A percentile compares a stretch with the other conserved stretches of the same genome.
phyloP scores from a whole-genome alignment of 192 early-diverging fungal genomes.

The Podochytrium sp. region DNA sequence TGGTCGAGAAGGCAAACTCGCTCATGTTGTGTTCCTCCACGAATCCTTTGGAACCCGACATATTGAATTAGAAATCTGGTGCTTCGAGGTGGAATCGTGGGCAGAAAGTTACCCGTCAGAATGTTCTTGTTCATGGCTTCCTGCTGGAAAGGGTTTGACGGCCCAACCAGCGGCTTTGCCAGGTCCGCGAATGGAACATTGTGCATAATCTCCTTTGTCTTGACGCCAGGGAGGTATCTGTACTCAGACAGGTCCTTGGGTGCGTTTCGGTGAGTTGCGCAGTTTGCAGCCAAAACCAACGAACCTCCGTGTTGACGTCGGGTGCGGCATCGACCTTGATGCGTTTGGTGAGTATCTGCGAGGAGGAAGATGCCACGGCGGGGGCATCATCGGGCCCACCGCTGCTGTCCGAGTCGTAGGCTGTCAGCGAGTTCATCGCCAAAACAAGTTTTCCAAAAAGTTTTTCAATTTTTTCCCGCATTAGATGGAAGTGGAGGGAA shows the following conservation, averaged over 20 bases:
- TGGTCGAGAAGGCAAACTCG: constrained; percentile 75
- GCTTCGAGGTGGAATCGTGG: neutral
- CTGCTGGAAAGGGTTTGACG: constrained; percentile 48
- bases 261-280: neutral
- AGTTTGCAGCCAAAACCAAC: neutral
- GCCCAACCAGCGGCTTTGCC: constrained; percentile 41
- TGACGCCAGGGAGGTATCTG: constrained; percentile 40
- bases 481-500: too few relatives aligned
- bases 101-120: constrained; percentile 41
- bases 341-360: neutral
- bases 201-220: constrained; percentile 52
- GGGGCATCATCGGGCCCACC: neutral
- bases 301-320: constrained; percentile 44
- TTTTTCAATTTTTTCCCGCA: neutral
- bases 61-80: constrained; percentile 3
- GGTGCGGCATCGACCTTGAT: constrained; percentile 37
- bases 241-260: constrained; percentile 34
- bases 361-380: neutral
- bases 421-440: neutral
- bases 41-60: constrained; percentile 56
- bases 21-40: constrained; percentile 76
- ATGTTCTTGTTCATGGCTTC: constrained; percentile 41
- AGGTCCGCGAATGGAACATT: constrained; percentile 56
- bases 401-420: constrained; percentile 12
- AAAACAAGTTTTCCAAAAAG: neutral